Evolutionary conservation across 1,284 basidiomycete species (phyloP), one percentile per base, ranked within the genome.

Genomic region (Ganoderma sinense): DNA sequence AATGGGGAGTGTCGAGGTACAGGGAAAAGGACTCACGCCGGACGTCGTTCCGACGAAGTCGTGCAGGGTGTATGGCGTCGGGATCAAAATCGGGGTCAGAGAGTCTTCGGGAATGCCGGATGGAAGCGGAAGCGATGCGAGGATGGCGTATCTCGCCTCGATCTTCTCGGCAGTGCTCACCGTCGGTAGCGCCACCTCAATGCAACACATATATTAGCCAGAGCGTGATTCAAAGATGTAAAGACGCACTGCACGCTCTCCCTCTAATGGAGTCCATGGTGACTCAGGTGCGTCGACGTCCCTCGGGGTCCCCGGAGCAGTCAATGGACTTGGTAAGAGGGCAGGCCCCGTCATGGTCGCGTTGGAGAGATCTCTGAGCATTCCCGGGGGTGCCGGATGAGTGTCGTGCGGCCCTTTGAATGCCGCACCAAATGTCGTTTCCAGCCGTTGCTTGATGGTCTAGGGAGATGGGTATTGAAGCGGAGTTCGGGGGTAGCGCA

Each of bases 11-110:
- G 4, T 39, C 31, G 48, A 31, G 16, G 62, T 39, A 29, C 53
- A 29, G 13, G 61, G 18, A 66, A 51, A 16, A 11, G 18, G 43
- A 84, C 87, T 75, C 80, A 92, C 92, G 29, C 85, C 86, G 7
- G 87, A 83, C 10, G 85, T 82, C 69, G 85, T 88, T n/a, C 84
- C 84, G 3, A 94, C 82, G 70, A 94, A 92, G 67, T 94, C 92
- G 61, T 92, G 87, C 14, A 94, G 77, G 10, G 88, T 89, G 72
- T 88, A 84, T 6, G 88, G 84, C 8, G 87, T 69, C 6, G 91
- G 91, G 36, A 94, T 86, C 60, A 87, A 73, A 69, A 94, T 89
- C 0, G 92, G 91, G 63, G 86, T 88, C 36, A 94, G 82, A 1
- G 85, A 86, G 62, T 90, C 89, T 41, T 88, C 85, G 0, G 91